Conservation (phyloP, 129 eudicot genomes). For the Arctium lappa region DNA sequence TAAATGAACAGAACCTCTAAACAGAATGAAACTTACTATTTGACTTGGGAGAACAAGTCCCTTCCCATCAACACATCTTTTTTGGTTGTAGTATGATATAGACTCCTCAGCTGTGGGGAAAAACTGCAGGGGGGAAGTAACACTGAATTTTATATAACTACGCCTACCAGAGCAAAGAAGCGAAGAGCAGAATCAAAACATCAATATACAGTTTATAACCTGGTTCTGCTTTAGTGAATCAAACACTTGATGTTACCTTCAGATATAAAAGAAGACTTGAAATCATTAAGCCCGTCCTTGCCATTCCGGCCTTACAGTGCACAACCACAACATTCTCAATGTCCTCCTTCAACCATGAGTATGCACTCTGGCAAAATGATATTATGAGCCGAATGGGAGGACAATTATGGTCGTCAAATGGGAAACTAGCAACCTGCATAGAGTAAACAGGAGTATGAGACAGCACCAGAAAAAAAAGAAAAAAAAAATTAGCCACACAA, state of each 20-base stretch:
- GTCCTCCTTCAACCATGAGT: slow-evolving; percentile 97
- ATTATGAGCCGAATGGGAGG: slow-evolving; percentile 90
- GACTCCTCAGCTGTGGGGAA: slow-evolving; percentile 98
- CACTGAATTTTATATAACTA: slow-evolving; percentile 9
- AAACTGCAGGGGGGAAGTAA: slow-evolving; percentile 48
- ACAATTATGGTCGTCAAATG: slow-evolving; percentile 96
- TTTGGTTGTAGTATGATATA: slow-evolving; percentile 85
- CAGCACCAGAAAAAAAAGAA: background rate
- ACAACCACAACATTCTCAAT: slow-evolving; percentile 96
- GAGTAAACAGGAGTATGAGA: background rate
- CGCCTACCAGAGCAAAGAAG: background rate
- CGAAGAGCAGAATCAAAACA: background rate
- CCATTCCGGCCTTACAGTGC: slow-evolving; percentile 99
- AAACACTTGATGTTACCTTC: slow-evolving; percentile 46
- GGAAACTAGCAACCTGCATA: slow-evolving; percentile 91
- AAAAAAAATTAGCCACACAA: slow-evolving; percentile 1
- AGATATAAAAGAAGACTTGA: slow-evolving; percentile 89
- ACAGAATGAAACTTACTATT: slow-evolving; percentile 52
- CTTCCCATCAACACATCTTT: slow-evolving; percentile 89
- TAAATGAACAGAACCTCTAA: background rate
- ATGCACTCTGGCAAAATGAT: slow-evolving; percentile 94
- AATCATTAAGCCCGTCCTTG: slow-evolving; percentile 96
- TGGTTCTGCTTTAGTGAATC: slow-evolving; percentile 1
- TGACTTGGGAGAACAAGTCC: slow-evolving; percentile 97
- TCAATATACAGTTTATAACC: background rate